phyloP scores from a whole-genome alignment of 257 asterid genomes.

The Primulina eburnea region DNA sequence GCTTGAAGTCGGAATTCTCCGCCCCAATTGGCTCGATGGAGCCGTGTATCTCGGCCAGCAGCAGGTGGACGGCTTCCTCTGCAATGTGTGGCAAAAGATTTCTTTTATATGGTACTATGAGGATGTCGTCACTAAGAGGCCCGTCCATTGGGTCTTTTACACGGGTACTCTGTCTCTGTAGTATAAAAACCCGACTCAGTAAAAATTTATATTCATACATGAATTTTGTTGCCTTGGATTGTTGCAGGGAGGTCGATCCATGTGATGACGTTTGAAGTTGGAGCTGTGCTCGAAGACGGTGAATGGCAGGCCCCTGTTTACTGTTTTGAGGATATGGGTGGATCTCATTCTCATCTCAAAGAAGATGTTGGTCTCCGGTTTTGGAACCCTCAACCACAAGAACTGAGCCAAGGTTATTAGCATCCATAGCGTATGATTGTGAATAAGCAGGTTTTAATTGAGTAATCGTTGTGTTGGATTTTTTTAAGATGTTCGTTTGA shows the following conservation, averaged over 20 bases:
- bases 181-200: background rate
- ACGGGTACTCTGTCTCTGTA: constrained; percentile 34
- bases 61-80: constrained; percentile 57
- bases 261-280: constrained; percentile 85
- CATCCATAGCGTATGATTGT: too few relatives aligned
- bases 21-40: constrained; percentile 82
- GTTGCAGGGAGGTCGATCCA: constrained; percentile 73
- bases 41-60: constrained; percentile 66
- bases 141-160: constrained; percentile 75
- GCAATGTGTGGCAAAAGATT: constrained; percentile 71
- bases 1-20: constrained; percentile 63
- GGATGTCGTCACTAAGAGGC: constrained; percentile 63
- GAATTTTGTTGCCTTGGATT: background rate
- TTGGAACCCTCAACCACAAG: constrained; percentile 23
- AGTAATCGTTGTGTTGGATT: too few relatives aligned
- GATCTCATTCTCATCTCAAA: constrained; percentile 17
- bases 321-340: constrained; percentile 46
- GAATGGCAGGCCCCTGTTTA: constrained; percentile 79
- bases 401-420: background rate
- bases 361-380: constrained; percentile 18
- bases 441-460: background rate
- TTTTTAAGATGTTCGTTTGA: too few relatives aligned
- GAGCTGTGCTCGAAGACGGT: constrained; percentile 74
- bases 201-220: background rate
- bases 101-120: constrained; percentile 73